Evolutionary conservation across 768 basidiomycete genomes (phyloP).

Genomic region (Pilatotrama ljubarskyi): DNA sequence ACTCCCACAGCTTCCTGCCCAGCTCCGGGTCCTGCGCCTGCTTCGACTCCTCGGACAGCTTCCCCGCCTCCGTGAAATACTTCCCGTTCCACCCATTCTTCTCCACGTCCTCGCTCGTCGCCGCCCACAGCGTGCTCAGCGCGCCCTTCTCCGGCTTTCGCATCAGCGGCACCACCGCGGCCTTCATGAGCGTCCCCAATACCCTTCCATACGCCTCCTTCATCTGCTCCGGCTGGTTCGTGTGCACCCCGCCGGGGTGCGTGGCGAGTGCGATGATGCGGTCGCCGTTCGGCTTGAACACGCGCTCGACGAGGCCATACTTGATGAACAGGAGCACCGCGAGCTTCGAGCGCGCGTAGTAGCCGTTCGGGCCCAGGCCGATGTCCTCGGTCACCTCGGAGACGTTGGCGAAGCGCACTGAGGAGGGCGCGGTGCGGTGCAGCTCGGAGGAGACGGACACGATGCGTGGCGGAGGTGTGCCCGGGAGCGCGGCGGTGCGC

Average conservation of each 20-base stretch:
- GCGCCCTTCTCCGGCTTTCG: slow-evolving; percentile 29
- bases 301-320: slow-evolving; percentile 30
- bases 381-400: slow-evolving; percentile 35
- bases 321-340: slow-evolving; percentile 41
- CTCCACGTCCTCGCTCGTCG: slow-evolving; percentile 31
- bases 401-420: slow-evolving; percentile 33
- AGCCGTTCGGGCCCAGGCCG: slow-evolving; percentile 31
- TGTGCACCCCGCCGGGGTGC: slow-evolving; percentile 31
- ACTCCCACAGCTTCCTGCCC: slow-evolving; percentile 31
- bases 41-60: slow-evolving; percentile 23
- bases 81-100: slow-evolving; percentile 25
- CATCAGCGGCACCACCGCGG: slow-evolving; percentile 29
- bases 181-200: slow-evolving; percentile 15
- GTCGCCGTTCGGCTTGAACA: slow-evolving; percentile 18
- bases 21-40: slow-evolving; percentile 28
- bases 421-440: slow-evolving; percentile 37
- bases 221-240: slow-evolving; percentile 30
- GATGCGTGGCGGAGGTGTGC: slow-evolving; percentile 36
- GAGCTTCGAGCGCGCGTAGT: slow-evolving; percentile 41
- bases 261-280: slow-evolving; percentile 27
- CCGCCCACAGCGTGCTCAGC: slow-evolving; percentile 33
- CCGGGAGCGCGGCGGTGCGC: slow-evolving; percentile 31
- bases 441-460: slow-evolving; percentile 41
- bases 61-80: slow-evolving; percentile 28
- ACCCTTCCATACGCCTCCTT: slow-evolving; percentile 28